A percentile compares a stretch with the other conserved stretches of the same genome.
phyloP scores from a whole-genome alignment of 192 early-diverging fungal genomes.

The Linnemannia zychae region DNA sequence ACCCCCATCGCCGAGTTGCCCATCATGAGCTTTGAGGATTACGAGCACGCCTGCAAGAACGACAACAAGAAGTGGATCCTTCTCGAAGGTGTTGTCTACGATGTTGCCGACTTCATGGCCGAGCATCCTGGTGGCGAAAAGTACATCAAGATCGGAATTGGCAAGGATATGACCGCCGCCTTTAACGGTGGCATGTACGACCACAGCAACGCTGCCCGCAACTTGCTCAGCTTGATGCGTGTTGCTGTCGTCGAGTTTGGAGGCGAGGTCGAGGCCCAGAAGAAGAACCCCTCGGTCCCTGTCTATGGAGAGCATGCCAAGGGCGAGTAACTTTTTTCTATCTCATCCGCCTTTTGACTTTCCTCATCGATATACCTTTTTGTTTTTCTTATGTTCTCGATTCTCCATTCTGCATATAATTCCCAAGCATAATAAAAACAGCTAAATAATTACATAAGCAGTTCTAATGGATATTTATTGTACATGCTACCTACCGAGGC shows the following conservation, averaged over 20 bases:
- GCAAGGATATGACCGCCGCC: constrained; percentile 87
- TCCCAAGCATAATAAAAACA: background rate
- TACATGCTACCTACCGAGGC: constrained; percentile 3
- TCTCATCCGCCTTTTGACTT: background rate
- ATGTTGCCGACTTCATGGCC: constrained; percentile 85
- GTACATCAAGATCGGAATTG: constrained; percentile 78
- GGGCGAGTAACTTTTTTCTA: constrained; percentile 13
- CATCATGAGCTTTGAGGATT: constrained; percentile 72
- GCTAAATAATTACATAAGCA: background rate
- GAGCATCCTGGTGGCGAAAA: constrained; percentile 92
- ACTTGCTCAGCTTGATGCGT: constrained; percentile 83
- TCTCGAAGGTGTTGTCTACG: constrained; percentile 87
- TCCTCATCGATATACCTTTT: background rate
- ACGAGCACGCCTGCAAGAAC: constrained; percentile 63
- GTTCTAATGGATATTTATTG: background rate
- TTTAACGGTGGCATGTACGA: constrained; percentile 95
- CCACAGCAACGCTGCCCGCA: constrained; percentile 92
- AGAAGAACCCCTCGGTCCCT: constrained; percentile 32
- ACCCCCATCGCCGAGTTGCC: constrained; percentile 77
- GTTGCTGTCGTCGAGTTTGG: constrained; percentile 71
- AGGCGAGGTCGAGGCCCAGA: constrained; percentile 54
- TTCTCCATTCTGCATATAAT: constrained; percentile 4
- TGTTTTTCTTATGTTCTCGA: background rate
- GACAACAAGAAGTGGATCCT: constrained; percentile 83
- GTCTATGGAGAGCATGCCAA: constrained; percentile 27